A percentile compares a stretch with the other conserved stretches of the same genome.
Evolutionary conservation across 495 filamentous ascomycete species (phyloP).

Genomic region (Xylaria palmicola): DNA sequence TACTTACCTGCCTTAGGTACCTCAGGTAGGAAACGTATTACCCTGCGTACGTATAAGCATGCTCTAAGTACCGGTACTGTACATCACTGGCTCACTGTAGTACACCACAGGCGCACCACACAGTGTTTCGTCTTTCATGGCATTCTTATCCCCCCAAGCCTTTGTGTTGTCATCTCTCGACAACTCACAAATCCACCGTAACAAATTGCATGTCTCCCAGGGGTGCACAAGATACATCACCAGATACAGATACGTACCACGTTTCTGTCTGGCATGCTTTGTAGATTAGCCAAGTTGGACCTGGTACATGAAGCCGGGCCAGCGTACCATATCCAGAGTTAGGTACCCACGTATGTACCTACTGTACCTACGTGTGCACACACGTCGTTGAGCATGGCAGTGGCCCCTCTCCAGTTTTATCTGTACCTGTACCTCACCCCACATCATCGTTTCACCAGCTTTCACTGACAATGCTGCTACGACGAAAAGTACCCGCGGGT

Average conservation of each 20-base stretch:
- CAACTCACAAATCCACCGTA: conserved; percentile 13
- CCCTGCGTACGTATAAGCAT: too few species aligned
- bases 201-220: neutral
- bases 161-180: neutral
- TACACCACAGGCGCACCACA: neutral
- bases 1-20: too few species aligned
- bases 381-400: too few species aligned
- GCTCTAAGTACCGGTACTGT: too few species aligned
- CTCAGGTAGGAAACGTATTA: too few species aligned
- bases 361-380: too few species aligned
- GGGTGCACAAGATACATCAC: neutral
- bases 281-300: neutral
- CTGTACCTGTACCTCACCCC: conserved; percentile 4
- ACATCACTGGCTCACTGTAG: too few species aligned
- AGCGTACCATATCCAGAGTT: neutral
- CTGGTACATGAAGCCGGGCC: neutral
- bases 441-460: neutral
- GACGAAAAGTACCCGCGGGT: neutral
- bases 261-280: neutral
- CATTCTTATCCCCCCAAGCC: neutral
- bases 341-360: too few species aligned
- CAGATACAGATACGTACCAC: conserved; percentile 1
- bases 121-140: neutral
- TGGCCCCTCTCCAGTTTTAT: neutral
- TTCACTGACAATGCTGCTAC: neutral